Evolutionary conservation across 2,329 filamentous ascomycete genomes (phyloP).

Genomic region (Trichoderma lentiforme): DNA sequence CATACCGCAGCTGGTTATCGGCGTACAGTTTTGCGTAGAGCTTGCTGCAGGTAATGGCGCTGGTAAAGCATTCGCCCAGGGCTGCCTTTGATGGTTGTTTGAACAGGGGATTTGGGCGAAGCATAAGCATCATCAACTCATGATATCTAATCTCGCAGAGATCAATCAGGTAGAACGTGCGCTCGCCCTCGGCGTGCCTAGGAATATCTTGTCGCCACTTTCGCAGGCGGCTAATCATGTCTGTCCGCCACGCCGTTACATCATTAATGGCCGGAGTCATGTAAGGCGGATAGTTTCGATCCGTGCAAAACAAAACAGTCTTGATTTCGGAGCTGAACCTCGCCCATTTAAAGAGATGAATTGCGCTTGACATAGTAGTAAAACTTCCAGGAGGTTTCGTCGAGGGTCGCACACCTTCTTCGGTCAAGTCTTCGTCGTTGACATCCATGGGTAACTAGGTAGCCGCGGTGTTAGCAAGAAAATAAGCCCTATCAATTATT

Average conservation of each 20-base stretch:
- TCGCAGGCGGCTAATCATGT: conserved; percentile 39
- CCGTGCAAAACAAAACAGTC: conserved; percentile 52
- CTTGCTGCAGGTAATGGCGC: conserved; percentile 40
- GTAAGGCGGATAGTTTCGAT: conserved; percentile 44
- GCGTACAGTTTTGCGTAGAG: conserved; percentile 43
- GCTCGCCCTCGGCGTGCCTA: conserved; percentile 1
- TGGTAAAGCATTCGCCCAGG: conserved; percentile 41
- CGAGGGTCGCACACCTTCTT: background rate
- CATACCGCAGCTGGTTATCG: conserved; percentile 44
- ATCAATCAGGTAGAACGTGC: background rate
- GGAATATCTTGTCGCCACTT: conserved; percentile 41
- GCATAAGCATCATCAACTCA: conserved; percentile 45
- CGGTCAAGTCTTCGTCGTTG: conserved; percentile 13
- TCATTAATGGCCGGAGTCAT: conserved; percentile 46
- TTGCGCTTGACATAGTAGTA: conserved; percentile 38
- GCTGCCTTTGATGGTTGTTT: conserved; percentile 42
- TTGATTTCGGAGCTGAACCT: conserved; percentile 56
- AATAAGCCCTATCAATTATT: background rate
- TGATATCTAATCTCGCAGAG: conserved; percentile 47
- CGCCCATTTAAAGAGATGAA: conserved; percentile 47
- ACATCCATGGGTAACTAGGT: conserved; percentile 12
- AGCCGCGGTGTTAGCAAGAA: conserved; percentile 30
- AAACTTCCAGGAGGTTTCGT: background rate
- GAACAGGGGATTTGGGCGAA: conserved; percentile 51
- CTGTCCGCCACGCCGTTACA: conserved; percentile 45